Conservation (phyloP, 176 grass and related monocot species). For the Pontederia crassipes region DNA sequence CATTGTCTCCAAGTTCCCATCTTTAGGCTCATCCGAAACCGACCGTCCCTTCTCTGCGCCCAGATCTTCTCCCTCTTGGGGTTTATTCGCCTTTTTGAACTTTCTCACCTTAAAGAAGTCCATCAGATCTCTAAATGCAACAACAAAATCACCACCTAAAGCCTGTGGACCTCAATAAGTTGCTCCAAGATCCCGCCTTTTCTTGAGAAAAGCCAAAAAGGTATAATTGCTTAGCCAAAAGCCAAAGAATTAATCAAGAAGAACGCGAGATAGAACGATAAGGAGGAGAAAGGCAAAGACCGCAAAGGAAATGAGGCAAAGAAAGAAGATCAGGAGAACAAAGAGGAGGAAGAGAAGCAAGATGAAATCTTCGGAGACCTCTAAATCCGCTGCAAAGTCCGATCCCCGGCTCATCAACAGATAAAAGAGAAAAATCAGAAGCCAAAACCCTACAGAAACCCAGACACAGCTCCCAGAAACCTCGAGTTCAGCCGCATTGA, state of each 20-base stretch:
- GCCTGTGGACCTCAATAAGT: not conserved
- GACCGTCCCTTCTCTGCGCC: slow-evolving; percentile 10
- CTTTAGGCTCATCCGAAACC: slow-evolving; percentile 10
- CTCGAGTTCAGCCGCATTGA: not conserved
- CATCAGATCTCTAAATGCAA: slow-evolving; percentile 18
- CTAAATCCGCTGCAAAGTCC: slow-evolving; percentile 12
- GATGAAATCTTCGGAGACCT: slow-evolving; percentile 8
- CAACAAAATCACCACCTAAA: not conserved
- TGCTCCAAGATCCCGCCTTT: slow-evolving; percentile 2
- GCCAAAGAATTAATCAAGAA: not conserved
- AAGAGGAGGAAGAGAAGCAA: slow-evolving; percentile 12
- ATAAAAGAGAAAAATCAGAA: not conserved
- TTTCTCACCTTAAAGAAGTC: slow-evolving; percentile 85
- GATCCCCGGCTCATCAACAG: slow-evolving; percentile 13
- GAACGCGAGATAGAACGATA: not conserved
- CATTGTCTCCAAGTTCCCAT: slow-evolving; percentile 17
- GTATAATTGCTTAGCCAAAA: not conserved
- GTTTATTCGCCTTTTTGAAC: slow-evolving; percentile 38
- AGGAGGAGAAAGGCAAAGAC: not conserved
- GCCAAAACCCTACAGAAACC: not conserved
- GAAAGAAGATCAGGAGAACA: slow-evolving; percentile 1
- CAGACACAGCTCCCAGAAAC: not conserved
- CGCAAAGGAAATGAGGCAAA: not conserved
- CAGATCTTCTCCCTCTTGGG: slow-evolving; percentile 10
- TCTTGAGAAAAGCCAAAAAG: not conserved